phyloP scores from a whole-genome alignment of 1,284 basidiomycete species.

The Sanguinoderma infundibulare region DNA sequence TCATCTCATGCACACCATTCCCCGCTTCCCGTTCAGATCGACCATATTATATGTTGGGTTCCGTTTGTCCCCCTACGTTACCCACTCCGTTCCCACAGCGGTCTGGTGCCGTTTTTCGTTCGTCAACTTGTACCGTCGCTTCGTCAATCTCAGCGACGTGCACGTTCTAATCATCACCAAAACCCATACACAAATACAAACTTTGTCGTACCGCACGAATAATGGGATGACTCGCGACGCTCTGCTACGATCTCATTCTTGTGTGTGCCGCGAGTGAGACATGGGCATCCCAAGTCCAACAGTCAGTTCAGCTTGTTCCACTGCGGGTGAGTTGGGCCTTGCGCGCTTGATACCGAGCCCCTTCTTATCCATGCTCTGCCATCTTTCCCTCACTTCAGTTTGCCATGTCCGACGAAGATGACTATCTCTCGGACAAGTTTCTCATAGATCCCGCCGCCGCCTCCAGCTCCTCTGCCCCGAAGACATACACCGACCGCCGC shows the following conservation, averaged over 20 bases:
- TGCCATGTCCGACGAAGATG: slow-evolving; percentile 67
- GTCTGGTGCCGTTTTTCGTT: slow-evolving; percentile 55
- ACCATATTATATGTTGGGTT: slow-evolving; percentile 22
- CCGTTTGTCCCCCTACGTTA: slow-evolving; percentile 23
- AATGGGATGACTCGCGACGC: slow-evolving; percentile 27
- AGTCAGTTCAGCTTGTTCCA: not conserved
- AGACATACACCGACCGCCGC: slow-evolving; percentile 71
- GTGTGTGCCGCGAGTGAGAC: not conserved
- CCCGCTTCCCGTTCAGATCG: slow-evolving; percentile 24
- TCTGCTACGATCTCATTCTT: not conserved
- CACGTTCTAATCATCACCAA: slow-evolving; percentile 14
- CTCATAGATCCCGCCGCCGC: slow-evolving; percentile 47
- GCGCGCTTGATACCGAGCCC: not conserved
- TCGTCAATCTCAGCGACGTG: slow-evolving; percentile 39
- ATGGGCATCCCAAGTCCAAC: not conserved
- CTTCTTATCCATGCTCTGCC: slow-evolving; percentile 8
- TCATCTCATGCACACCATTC: slow-evolving; percentile 14
- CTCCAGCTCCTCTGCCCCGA: slow-evolving; percentile 40
- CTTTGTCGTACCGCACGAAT: slow-evolving; percentile 21
- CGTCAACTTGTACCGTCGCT: slow-evolving; percentile 43
- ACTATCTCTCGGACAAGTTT: slow-evolving; percentile 87
- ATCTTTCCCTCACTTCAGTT: not conserved
- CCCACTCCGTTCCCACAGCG: slow-evolving; percentile 31
- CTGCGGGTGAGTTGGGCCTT: not conserved
- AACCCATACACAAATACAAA: slow-evolving; percentile 10